Conservation (phyloP, 2,329 filamentous ascomycete species). For the Cryphonectria nitschkei region DNA sequence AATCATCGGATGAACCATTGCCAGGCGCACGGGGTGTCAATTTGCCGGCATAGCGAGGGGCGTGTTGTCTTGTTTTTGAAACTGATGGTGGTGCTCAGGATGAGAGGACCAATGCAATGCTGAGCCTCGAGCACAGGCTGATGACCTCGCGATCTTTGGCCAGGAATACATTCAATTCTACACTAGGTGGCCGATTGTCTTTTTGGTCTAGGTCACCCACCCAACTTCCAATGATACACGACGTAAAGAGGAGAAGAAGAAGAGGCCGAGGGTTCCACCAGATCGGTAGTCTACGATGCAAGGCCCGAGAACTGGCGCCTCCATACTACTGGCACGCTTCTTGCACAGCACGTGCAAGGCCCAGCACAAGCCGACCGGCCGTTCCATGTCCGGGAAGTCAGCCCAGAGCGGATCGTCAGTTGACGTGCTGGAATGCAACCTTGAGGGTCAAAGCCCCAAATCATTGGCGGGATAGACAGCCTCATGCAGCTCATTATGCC, state of each 20-base stretch:
- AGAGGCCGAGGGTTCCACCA: neutral
- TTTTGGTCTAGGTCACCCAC: neutral
- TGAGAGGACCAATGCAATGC: neutral
- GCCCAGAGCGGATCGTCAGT: constrained; percentile 13
- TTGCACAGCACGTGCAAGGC: neutral
- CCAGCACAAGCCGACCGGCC: neutral
- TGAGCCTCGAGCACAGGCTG: neutral
- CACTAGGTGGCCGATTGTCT: neutral
- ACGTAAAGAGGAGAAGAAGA: neutral
- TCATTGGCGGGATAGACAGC: constrained; percentile 16
- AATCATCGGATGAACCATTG: neutral
- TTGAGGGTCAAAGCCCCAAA: neutral
- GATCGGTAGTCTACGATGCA: neutral
- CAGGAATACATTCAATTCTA: constrained; percentile 6
- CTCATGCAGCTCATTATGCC: constrained; percentile 16
- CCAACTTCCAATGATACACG: neutral
- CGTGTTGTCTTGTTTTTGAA: neutral
- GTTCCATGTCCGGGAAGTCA: constrained; percentile 10
- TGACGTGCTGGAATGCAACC: constrained; percentile 18
- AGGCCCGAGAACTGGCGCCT: neutral
- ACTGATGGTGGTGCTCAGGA: neutral
- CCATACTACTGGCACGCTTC: constrained; percentile 8
- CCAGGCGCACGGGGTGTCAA: neutral
- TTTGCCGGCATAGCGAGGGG: constrained; percentile 15
- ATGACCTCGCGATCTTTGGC: neutral